Conservation (phyloP, 345 rosid genomes). For the Anastatica hierochuntica region DNA sequence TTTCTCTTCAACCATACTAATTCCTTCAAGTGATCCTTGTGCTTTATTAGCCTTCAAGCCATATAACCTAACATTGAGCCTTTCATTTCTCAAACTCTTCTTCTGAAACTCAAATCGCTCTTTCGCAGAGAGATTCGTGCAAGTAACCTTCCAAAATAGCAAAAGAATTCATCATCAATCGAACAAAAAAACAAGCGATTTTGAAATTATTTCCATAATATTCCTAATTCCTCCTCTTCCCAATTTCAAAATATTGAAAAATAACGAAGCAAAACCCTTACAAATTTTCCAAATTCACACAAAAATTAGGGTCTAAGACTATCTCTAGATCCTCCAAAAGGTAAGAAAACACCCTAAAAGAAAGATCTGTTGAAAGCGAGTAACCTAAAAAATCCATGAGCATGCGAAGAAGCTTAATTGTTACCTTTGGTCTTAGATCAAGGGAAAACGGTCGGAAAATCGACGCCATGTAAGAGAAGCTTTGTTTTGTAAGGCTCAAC, state of each 20-base stretch:
- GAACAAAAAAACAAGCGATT: not conserved
- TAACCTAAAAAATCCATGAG: not conserved
- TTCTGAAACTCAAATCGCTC: conserved; percentile 20
- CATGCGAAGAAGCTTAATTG: not conserved
- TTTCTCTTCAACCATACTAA: conserved; percentile 32
- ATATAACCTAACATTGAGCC: conserved; percentile 17
- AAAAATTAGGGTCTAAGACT: no score
- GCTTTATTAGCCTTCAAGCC: conserved; percentile 35
- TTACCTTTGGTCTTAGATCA: conserved; percentile 44
- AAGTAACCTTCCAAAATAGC: conserved; percentile 5
- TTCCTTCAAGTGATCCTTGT: conserved; percentile 40
- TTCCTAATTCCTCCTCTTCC: not conserved
- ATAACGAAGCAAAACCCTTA: no score
- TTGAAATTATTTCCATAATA: not conserved
- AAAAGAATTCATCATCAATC: conserved; percentile 1
- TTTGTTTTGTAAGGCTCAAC: not conserved
- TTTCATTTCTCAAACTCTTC: conserved; percentile 17
- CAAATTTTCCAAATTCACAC: not conserved
- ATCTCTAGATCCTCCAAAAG: no score
- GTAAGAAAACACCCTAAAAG: not conserved
- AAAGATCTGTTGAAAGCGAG: not conserved
- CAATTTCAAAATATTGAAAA: not conserved
- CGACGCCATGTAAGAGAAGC: conserved; percentile 50
- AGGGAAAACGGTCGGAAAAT: conserved; percentile 37
- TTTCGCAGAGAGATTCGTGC: conserved; percentile 18